Conservation (phyloP, 768 basidiomycete genomes). For the Phylloporus arenicola region DNA sequence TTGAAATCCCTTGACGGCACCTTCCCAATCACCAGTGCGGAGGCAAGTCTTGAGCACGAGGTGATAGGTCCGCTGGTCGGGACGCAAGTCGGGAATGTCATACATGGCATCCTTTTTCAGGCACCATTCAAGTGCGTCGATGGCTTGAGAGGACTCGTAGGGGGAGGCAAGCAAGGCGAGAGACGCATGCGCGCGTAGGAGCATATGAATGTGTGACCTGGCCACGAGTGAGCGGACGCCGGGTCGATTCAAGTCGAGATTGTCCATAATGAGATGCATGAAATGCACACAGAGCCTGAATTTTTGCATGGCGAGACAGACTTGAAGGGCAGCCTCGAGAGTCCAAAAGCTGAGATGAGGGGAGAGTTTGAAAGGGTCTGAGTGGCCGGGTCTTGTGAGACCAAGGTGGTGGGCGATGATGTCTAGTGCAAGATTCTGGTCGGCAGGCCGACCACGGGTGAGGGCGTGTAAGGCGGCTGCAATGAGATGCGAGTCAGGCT, state of each 20-base stretch:
- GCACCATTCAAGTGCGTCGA: constrained; percentile 67
- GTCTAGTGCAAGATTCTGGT: constrained; percentile 63
- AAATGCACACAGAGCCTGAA: constrained; percentile 49
- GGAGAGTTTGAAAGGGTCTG: constrained; percentile 31
- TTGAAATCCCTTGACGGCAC: constrained; percentile 53
- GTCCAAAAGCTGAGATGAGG: constrained; percentile 43
- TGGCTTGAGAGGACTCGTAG: constrained; percentile 41
- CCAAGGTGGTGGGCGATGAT: constrained; percentile 61
- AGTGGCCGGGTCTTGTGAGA: constrained; percentile 45
- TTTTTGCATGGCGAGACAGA: constrained; percentile 49
- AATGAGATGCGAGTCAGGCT: constrained; percentile 51
- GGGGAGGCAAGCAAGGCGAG: constrained; percentile 38
- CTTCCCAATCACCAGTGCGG: constrained; percentile 58
- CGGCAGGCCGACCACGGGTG: constrained; percentile 47
- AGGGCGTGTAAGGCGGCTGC: constrained; percentile 51
- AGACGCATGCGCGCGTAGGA: constrained; percentile 47
- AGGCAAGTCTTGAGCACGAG: constrained; percentile 62
- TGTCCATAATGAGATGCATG: constrained; percentile 52
- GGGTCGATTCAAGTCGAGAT: constrained; percentile 17
- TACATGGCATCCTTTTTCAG: constrained; percentile 46
- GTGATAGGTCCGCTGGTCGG: constrained; percentile 44
- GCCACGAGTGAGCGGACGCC: constrained; percentile 39
- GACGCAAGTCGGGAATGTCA: constrained; percentile 39
- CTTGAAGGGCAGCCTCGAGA: constrained; percentile 48
- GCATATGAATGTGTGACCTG: constrained; percentile 53